Evolutionary conservation across 2,329 filamentous ascomycete species (phyloP), one percentile per base, ranked within the genome.

Genomic region (Aspergillus hortae): DNA sequence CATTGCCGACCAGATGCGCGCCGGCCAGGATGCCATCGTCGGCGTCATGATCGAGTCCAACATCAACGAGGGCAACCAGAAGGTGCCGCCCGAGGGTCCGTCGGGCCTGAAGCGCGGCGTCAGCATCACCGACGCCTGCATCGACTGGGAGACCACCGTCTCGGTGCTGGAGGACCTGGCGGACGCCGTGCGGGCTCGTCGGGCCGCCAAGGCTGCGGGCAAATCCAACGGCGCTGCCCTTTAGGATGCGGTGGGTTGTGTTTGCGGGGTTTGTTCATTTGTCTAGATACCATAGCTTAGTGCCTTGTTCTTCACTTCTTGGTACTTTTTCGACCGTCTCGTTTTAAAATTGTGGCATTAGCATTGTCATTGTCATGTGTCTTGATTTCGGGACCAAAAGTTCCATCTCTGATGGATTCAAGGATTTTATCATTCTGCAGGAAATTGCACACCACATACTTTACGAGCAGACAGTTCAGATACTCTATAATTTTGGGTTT

Each of bases 1-100:
- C 48, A 78, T 99, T 55, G 87, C 82, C 30, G 89, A 95, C 49
- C 92, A 99, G 77, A 80, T 99, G 58, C 85, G 88, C 47, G 86
- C 88, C 59, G 92, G 92, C 54, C 90, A 99, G 77, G 87, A 84
- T 53, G 87, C 84, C 59, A 95, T 99, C 64, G 83, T 97, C 59
- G 94, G 92, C 70, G 90, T 97, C 68, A 99, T 99, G 92, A 95
- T 99, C 64, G 92, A 99, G 79, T 96, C 90, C 67, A 92, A 97
- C 76, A 92, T 97, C 80, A 85, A 92, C 73, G 94, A 96, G 76
- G 86, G 84, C 64, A 90, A 86, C 79, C 88, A 91, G 69, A 96
- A 96, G 78, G 89, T 95, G 1, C 90, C 91, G 1, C 72, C 85
- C 1, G 90, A 95, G 73, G 92, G 92, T 7, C 88, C 88, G 6